Conservation (phyloP, 345 rosid genomes). For the Jatropha curcas region DNA sequence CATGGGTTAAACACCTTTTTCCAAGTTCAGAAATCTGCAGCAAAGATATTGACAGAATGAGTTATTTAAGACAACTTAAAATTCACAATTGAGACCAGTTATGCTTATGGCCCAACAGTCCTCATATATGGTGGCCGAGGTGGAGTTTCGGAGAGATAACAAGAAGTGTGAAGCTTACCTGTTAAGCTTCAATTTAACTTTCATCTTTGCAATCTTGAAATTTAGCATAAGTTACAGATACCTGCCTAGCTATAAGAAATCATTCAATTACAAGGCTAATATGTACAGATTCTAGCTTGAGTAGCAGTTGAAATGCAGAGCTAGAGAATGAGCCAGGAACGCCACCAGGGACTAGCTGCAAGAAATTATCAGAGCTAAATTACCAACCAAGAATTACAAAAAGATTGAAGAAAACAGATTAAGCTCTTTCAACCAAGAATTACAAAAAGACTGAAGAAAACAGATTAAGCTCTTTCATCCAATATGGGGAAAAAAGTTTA, state of each 20-base stretch:
- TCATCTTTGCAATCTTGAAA: neutral
- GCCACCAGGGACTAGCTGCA: constrained; percentile 48
- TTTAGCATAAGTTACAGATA: constrained; percentile 1
- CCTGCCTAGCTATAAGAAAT: constrained; percentile 7
- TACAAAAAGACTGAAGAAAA: neutral
- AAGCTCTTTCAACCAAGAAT: neutral
- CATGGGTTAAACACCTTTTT: neutral
- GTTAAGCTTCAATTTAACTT: neutral
- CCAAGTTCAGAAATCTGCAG: neutral
- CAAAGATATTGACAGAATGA: neutral
- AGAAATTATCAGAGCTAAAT: neutral
- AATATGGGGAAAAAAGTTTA: neutral
- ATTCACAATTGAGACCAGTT: neutral
- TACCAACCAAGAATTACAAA: neutral
- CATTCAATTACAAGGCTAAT: neutral
- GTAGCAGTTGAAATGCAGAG: neutral
- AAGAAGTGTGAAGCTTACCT: neutral
- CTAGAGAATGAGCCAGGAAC: constrained; percentile 36
- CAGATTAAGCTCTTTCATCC: neutral
- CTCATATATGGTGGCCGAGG: no score
- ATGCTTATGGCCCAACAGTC: neutral
- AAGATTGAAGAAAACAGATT: neutral
- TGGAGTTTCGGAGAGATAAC: no score
- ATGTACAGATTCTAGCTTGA: neutral
- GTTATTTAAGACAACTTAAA: neutral